These are phyloP conservation scores for Perkinsus marinus DNA, from an alignment of 169 alveolate genomes.

Conservation along the genomic window DNA sequence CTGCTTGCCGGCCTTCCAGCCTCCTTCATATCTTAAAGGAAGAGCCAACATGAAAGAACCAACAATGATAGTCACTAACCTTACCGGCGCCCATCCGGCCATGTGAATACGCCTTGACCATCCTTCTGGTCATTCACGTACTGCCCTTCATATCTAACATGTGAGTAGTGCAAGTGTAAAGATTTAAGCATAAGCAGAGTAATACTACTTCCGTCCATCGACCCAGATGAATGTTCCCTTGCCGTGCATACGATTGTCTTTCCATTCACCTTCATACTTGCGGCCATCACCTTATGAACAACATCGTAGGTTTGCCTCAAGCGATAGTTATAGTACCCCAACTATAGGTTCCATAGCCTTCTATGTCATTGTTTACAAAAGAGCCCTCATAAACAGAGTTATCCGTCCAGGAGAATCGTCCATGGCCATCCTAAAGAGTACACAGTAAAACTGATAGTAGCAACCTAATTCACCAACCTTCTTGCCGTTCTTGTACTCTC, in stretches of 20 bases:
- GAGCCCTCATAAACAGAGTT: constrained; percentile 64
- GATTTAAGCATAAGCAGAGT: constrained; percentile 60
- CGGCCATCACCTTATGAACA: constrained; percentile 55
- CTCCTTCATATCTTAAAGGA: constrained; percentile 20
- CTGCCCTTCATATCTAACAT: constrained; percentile 48
- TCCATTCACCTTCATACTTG: constrained; percentile 67
- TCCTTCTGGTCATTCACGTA: constrained; percentile 55
- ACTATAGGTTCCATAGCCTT: constrained; percentile 63
- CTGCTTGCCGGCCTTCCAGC: constrained; percentile 40
- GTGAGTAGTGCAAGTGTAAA: no score
- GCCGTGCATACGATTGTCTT: constrained; percentile 64
- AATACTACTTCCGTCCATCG: constrained; percentile 53
- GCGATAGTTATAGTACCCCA: constrained; percentile 34
- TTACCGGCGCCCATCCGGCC: constrained; percentile 34
- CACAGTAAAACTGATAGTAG: no score
- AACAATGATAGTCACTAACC: neutral
- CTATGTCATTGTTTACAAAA: constrained; percentile 48
- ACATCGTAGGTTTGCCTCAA: constrained; percentile 16
- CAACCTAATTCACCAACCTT: neutral
- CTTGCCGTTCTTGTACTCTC: constrained; percentile 41
- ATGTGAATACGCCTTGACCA: constrained; percentile 58
- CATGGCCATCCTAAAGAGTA: constrained; percentile 61
- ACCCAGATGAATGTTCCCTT: constrained; percentile 59
- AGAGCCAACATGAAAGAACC: constrained; percentile 6
- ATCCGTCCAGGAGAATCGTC: constrained; percentile 65